Evolutionary conservation across 1,284 basidiomycete genomes (phyloP), one percentile per base, ranked within the genome.

Genomic region (Moesziomyces sp.): DNA sequence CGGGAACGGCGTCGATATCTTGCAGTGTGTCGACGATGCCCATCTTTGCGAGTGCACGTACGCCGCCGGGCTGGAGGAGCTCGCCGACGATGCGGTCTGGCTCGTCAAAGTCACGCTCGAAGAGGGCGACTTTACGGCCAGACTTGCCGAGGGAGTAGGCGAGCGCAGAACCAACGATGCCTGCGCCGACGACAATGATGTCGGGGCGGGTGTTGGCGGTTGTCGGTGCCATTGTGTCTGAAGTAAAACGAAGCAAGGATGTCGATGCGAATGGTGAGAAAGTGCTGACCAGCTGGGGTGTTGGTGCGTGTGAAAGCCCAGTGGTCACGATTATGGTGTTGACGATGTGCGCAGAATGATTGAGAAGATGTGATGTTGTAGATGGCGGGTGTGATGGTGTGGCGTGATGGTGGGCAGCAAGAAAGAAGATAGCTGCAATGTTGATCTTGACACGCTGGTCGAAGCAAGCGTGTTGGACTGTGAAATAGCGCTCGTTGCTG

Each of bases 1-100:
- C 91, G 0, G 90, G 90, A 16, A 94, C 88, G 1, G 95, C 91
- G 84, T 94, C 96, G 60, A 99, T 97, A 21, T 88, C 90, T 33
- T 96, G 91, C 47, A 97, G 86, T 6, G 86, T 86, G 54, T 90
- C 89, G 23, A 77, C 81, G 77, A 99, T 85, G 1, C 94, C 95
- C 19, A 99, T 89, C 57, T 89, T 86, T 66, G 89, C 86, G 50
- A 99, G 86, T 0, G 93, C 91, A 4, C 88, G 87, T 21, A 95
- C 90, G 6, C 97, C 97, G 0, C 92, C 95, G 0, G 97, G 97
- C 82, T 99, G 96, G 21, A 99, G 87, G 1, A 99, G 89, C 85
- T 99, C 97, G 40, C 97, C 96, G 42, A 99, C 96, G 77, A 99
- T 98, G 24, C 96, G 89, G 87, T 98, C 94, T 0, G 97, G 96